These are phyloP conservation scores for Penicillium turbatum DNA, from an alignment of 495 filamentous ascomycete genomes.

Conservation along the genomic window DNA sequence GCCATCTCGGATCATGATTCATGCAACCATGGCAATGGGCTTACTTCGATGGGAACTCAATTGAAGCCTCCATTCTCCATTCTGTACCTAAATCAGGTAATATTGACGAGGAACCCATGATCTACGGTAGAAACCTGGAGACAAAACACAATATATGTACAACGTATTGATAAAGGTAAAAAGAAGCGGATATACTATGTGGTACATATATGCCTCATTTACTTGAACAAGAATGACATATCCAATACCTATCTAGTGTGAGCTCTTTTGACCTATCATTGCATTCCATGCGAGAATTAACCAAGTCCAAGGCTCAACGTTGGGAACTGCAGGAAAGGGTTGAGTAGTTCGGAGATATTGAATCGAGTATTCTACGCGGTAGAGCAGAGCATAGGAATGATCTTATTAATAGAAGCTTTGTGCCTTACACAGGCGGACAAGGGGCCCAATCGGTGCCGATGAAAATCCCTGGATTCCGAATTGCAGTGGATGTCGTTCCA, in stretches of 20 bases:
- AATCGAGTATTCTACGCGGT: not conserved
- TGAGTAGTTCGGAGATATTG: not conserved
- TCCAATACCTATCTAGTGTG: not conserved
- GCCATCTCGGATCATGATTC: not conserved
- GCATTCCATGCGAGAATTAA: not conserved
- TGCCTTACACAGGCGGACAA: constrained; percentile 6
- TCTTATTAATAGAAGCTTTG: constrained; percentile 7
- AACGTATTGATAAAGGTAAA: not conserved
- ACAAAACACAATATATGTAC: not conserved
- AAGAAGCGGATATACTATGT: not conserved
- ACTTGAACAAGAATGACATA: not conserved
- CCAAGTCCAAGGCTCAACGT: constrained; percentile 9
- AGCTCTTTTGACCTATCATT: not conserved
- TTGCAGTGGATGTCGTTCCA: not conserved
- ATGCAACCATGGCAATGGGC: constrained; percentile 1
- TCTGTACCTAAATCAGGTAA: not conserved
- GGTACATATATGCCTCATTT: constrained; percentile 3
- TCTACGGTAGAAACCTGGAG: not conserved
- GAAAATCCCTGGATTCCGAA: constrained; percentile 9
- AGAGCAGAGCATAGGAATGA: not conserved
- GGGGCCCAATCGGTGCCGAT: constrained; percentile 1
- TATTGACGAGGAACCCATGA: not conserved
- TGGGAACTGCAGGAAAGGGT: constrained; percentile 4
- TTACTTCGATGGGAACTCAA: not conserved
- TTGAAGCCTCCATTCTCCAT: not conserved